Conservation (phyloP, 345 rosid genomes). For the Syzygium grande region DNA sequence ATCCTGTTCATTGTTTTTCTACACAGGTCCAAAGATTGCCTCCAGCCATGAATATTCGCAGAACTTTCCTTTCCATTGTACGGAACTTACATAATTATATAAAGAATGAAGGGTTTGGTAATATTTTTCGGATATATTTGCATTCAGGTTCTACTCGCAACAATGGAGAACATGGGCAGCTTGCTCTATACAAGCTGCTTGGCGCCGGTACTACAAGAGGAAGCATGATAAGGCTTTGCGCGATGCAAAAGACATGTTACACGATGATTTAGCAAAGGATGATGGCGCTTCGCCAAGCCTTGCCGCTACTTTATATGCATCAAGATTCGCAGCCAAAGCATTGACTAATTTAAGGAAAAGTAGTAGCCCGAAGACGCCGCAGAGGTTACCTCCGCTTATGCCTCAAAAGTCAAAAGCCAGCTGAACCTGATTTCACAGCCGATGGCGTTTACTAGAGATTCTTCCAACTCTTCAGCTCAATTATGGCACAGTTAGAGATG, state of each 20-base stretch:
- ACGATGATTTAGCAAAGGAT: conserved; percentile 24
- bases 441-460: background rate
- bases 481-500: no score
- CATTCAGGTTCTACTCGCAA: no score
- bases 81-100: background rate
- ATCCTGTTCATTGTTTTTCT: background rate
- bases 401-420: conserved; percentile 52
- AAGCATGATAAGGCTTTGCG: conserved; percentile 31
- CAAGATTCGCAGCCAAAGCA: conserved; percentile 8
- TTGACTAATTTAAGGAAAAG: no score
- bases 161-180: conserved; percentile 28
- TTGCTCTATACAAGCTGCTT: conserved; percentile 70
- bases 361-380: no score
- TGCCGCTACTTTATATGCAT: conserved; percentile 41
- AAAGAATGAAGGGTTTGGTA: no score
- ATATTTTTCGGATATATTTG: no score
- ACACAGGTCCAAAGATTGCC: no score
- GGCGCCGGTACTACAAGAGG: conserved; percentile 49
- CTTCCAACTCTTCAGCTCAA: no score
- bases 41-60: background rate
- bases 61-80: background rate
- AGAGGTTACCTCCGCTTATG: conserved; percentile 6
- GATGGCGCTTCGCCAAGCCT: conserved; percentile 22
- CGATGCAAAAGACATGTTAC: conserved; percentile 38
- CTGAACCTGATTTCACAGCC: conserved; percentile 56